Evolutionary conservation across 257 asterid species (phyloP), one percentile per base, ranked within the genome.

Genomic region (Haberlea rhodopensis): DNA sequence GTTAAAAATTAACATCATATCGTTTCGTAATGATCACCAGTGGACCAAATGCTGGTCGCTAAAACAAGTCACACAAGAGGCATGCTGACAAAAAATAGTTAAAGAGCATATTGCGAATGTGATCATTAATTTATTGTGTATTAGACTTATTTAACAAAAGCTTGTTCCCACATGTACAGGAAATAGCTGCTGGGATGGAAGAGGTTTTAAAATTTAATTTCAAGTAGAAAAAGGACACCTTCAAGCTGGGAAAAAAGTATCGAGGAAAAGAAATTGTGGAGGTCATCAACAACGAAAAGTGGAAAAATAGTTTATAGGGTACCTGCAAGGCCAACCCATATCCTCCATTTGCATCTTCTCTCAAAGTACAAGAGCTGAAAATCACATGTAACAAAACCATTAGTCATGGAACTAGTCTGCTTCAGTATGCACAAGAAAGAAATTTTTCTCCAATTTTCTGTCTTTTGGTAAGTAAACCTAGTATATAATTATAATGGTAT

Each of bases 301-400:
- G 48, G 28, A 61, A 43, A 53, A n/a, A n/a, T n/a, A n/a, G n/a
- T n/a, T n/a, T n/a, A n/a, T n/a, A n/a, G n/a, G n/a, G 55, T 77
- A 84, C 90, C 90, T 84, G 90, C 77, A 84, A 79, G 10, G 85
- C 87, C 63, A 84, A 70, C 25, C 90, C 90, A 52, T 77, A 81
- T 49, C 90, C 90, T 20, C 85, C 90, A 77, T 78, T 73, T 66
- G 74, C 68, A 63, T 81, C 90, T 32, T 80, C n/a, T 83, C 71
- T 84, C 90, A 21, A 84, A 84, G 74, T 81, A 81, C 32, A 84
- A 69, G 27, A 84, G 87, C 90, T 84, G 90, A 71, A 75, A 80
- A 63, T 65, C 53, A 58, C 51, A 62, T 8, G 31, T 45, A 69
- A 43, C 16, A 57, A 24, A 27, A 34, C 57, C 29, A 26, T 69